Percentiles rank a stretch among this genome's conserved stretches.
These are phyloP conservation scores for Melanogaster broomeanus DNA, from an alignment of 768 basidiomycete species.

Conservation along the genomic window DNA sequence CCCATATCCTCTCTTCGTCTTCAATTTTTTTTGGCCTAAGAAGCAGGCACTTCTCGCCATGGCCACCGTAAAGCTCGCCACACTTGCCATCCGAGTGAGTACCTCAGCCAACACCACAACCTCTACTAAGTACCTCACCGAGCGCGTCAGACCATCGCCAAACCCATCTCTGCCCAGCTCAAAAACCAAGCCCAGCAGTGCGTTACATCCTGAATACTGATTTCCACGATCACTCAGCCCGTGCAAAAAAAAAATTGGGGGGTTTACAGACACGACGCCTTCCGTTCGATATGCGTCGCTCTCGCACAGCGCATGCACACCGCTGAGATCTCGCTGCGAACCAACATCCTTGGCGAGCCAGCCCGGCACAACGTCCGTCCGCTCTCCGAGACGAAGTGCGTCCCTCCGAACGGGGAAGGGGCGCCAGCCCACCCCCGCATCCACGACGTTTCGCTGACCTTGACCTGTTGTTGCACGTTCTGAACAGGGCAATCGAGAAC, in stretches of 20 bases:
- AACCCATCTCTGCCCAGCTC: slow-evolving; percentile 71
- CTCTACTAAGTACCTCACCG: neutral
- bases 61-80: slow-evolving; percentile 76
- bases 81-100: slow-evolving; percentile 71
- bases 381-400: slow-evolving; percentile 72
- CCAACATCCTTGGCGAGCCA: slow-evolving; percentile 76
- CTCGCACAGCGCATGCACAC: slow-evolving; percentile 81
- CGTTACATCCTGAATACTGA: slow-evolving; percentile 20
- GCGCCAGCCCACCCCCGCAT: neutral
- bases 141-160: slow-evolving; percentile 68
- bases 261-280: slow-evolving; percentile 61
- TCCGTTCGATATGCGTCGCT: slow-evolving; percentile 67
- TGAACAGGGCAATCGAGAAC: slow-evolving; percentile 81
- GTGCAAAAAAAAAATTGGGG: neutral
- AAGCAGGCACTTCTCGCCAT: slow-evolving; percentile 33
- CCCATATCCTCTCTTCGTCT: neutral
- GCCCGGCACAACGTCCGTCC: slow-evolving; percentile 67
- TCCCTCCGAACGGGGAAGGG: neutral
- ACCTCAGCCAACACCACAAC: neutral
- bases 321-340: slow-evolving; percentile 69
- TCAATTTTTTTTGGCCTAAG: neutral
- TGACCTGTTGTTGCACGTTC: neutral
- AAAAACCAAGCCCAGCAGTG: slow-evolving; percentile 76
- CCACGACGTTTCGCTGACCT: neutral
- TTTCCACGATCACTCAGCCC: neutral